Base-by-base conservation (phyloP, 2,329 filamentous ascomycete genomes). In the Trichocomaceae sp. region DNA sequence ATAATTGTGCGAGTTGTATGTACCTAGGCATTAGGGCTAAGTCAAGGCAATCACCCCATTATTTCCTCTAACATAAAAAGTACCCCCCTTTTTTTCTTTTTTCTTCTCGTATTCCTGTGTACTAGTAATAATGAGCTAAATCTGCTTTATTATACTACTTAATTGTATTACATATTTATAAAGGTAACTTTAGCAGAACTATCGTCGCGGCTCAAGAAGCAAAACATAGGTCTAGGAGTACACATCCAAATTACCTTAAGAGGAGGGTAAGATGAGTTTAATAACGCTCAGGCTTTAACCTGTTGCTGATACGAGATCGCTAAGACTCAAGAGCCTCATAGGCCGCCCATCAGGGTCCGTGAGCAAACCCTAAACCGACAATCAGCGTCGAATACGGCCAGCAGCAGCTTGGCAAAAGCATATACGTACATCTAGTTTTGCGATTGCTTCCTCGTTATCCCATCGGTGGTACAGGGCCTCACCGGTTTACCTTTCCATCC, bases 121-220 rank as follows among this genome's bases (percentile, higher is more conserved):
- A 26, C 4, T 4, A 26, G 23, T 26, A 26, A 26, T 4, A 26
- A 4, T 26, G 8, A 26, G n/a, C n/a, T n/a, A n/a, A n/a, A n/a
- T n/a, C n/a, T n/a, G n/a, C n/a, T n/a, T n/a, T n/a, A n/a, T n/a
- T n/a, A n/a, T n/a, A n/a, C n/a, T n/a, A n/a, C n/a, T n/a, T n/a
- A n/a, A n/a, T n/a, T n/a, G n/a, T n/a, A n/a, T n/a, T n/a, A n/a
- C n/a, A n/a, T n/a, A n/a, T n/a, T n/a, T n/a, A n/a, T n/a, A n/a
- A n/a, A n/a, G n/a, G n/a, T n/a, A n/a, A n/a, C n/a, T n/a, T n/a
- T n/a, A n/a, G n/a, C n/a, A n/a, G n/a, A n/a, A n/a, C n/a, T n/a
- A n/a, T n/a, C n/a, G 29, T 50, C 49, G 49, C 49, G 49, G 49
- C 49, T 51, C 49, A 51, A 51, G 33, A 42, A 42, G 17, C 17